These are phyloP conservation scores for Alternaria triticimaculans DNA, from an alignment of 2,329 filamentous ascomycete genomes.

Conservation along the genomic window DNA sequence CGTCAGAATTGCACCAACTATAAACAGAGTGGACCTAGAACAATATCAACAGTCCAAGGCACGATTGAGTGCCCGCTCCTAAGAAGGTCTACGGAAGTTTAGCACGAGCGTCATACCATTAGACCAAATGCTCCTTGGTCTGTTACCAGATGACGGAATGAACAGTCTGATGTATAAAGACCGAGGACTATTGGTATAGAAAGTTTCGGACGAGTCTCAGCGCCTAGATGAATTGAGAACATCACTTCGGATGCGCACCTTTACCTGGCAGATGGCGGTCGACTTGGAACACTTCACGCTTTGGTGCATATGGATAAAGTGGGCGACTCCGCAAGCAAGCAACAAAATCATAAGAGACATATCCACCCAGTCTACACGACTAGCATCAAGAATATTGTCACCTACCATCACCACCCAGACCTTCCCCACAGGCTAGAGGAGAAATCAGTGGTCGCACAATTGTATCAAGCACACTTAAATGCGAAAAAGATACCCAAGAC, in stretches of 20 bases:
- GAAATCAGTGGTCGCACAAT: not conserved
- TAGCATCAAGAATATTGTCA: not conserved
- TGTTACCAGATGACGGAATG: not conserved
- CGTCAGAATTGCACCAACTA: not conserved
- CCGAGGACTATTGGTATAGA: not conserved
- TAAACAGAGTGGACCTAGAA: not conserved
- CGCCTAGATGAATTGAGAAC: fast-evolving
- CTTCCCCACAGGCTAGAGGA: not conserved
- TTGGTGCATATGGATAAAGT: not conserved
- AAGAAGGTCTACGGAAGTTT: not conserved
- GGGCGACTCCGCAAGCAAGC: not conserved
- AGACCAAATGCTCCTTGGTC: not conserved
- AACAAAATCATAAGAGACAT: not conserved
- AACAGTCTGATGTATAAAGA: not conserved
- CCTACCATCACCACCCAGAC: fast-evolving
- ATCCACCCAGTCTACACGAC: not conserved
- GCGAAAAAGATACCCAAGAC: not conserved
- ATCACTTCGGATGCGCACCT: not conserved
- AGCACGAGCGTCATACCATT: not conserved
- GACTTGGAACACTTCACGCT: too few relatives aligned
- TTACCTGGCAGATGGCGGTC: not conserved
- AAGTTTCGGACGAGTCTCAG: not conserved
- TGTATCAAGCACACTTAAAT: not conserved
- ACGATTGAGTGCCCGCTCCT: not conserved
- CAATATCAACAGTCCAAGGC: not conserved